Conservation (phyloP, 2,329 filamentous ascomycete genomes). For the Colletotrichum sp. region DNA sequence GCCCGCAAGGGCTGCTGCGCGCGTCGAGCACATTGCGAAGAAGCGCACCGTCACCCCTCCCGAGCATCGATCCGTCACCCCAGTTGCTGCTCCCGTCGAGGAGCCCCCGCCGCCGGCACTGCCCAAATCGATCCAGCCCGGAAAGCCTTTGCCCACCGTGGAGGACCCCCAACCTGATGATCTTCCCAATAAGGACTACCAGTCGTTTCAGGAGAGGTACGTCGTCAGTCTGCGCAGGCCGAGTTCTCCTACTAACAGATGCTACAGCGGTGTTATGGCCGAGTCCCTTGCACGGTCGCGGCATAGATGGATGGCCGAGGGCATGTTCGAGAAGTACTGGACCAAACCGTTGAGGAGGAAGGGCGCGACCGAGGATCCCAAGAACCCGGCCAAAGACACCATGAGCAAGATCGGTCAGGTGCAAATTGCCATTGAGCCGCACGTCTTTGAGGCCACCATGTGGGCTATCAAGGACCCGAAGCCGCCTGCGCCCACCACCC, state of each 20-base stretch:
- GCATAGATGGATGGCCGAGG: slow-evolving; percentile 73
- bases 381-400: slow-evolving; percentile 72
- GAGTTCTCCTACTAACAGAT: background rate
- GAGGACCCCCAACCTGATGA: slow-evolving; percentile 69
- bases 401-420: slow-evolving; percentile 78
- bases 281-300: slow-evolving; percentile 78
- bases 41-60: slow-evolving; percentile 63
- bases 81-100: slow-evolving; percentile 43
- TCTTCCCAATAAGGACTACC: slow-evolving; percentile 70
- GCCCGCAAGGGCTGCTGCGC: slow-evolving; percentile 65
- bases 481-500: slow-evolving; percentile 33
- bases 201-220: slow-evolving; percentile 76
- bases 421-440: slow-evolving; percentile 79
- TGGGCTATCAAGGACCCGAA: slow-evolving; percentile 73
- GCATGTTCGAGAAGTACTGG: slow-evolving; percentile 81
- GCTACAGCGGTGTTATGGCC: slow-evolving; percentile 70
- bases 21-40: slow-evolving; percentile 65
- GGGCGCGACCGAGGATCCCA: slow-evolving; percentile 66
- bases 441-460: slow-evolving; percentile 78
- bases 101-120: slow-evolving; percentile 48
- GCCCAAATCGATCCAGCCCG: slow-evolving; percentile 67
- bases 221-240: background rate
- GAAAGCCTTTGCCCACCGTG: slow-evolving; percentile 74
- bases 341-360: slow-evolving; percentile 74
- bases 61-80: slow-evolving; percentile 53